phyloP scores from a whole-genome alignment of 257 asterid species.

The Nicotiana tabacum region DNA sequence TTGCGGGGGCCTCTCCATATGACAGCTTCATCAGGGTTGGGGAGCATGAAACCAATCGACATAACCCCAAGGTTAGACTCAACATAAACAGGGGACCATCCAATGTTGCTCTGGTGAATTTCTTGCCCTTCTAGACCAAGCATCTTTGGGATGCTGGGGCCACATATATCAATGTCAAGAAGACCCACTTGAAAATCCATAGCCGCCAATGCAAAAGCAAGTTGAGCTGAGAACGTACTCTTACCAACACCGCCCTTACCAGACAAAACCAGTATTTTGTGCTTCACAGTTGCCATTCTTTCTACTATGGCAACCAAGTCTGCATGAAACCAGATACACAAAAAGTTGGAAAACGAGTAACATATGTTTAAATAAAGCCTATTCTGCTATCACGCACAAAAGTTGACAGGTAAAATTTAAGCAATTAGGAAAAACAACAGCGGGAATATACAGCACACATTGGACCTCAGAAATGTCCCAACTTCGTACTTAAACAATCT shows the following conservation, averaged over 20 bases:
- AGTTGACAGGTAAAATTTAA: background rate
- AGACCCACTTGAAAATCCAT: constrained; percentile 88
- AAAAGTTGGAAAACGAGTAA: background rate
- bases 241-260: constrained; percentile 98
- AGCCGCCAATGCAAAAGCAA: constrained; percentile 69
- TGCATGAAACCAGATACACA: constrained; percentile 17
- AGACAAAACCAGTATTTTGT: constrained; percentile 81
- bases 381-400: background rate
- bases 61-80: constrained; percentile 89
- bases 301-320: constrained; percentile 70
- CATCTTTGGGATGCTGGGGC: constrained; percentile 92
- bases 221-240: constrained; percentile 91
- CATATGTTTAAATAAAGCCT: background rate
- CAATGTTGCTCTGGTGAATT: constrained; percentile 69
- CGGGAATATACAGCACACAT: background rate
- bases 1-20: constrained; percentile 94
- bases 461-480: background rate
- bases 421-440: background rate
- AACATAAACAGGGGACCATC: constrained; percentile 86
- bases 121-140: constrained; percentile 78
- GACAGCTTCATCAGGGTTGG: constrained; percentile 58
- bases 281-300: constrained; percentile 92
- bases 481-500: background rate
- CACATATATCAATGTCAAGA: constrained; percentile 89
- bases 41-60: constrained; percentile 63